Percentiles rank a stretch among this genome's conserved stretches.
Conservation (phyloP, 352 stramenopile species). For the Phytopythium sindhum region DNA sequence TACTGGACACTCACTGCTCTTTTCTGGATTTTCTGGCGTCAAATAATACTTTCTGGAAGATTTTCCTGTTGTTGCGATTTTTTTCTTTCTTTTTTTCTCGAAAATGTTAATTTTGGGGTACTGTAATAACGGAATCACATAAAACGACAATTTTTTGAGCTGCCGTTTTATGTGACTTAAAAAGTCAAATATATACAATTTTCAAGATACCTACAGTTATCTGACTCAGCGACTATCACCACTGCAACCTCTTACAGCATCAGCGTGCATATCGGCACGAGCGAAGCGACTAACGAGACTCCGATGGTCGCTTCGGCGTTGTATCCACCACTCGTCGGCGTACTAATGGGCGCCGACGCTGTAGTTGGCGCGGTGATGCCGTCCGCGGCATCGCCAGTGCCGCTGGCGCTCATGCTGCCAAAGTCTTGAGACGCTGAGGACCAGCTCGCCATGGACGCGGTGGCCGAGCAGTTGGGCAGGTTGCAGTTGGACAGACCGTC, state of each 20-base stretch:
- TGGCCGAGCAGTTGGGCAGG: constrained; percentile 2
- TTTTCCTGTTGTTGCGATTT: no score
- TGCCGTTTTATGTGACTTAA: no score
- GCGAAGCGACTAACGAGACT: not conserved
- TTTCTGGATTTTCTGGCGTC: no score
- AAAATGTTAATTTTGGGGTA: no score
- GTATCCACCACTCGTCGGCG: not conserved
- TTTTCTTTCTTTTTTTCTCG: no score
- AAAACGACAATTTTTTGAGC: not conserved
- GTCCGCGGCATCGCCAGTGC: not conserved
- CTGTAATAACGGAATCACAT: no score
- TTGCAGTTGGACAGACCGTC: not conserved
- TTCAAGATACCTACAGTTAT: no score
- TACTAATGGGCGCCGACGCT: not conserved
- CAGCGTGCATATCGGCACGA: not conserved
- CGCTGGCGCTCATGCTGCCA: not conserved
- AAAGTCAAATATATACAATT: constrained; percentile 2
- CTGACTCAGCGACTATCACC: no score
- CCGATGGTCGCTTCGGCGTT: not conserved
- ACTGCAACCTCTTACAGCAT: not conserved
- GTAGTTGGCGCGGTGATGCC: not conserved
- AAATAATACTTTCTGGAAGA: no score
- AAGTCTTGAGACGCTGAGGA: not conserved
- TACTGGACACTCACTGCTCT: no score
- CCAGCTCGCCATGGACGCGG: not conserved